A percentile compares a stretch with the other conserved stretches of the same genome.
Evolutionary conservation across 78 protist genomes (phyloP).

Genomic region (Monocercomonoides exilis): DNA sequence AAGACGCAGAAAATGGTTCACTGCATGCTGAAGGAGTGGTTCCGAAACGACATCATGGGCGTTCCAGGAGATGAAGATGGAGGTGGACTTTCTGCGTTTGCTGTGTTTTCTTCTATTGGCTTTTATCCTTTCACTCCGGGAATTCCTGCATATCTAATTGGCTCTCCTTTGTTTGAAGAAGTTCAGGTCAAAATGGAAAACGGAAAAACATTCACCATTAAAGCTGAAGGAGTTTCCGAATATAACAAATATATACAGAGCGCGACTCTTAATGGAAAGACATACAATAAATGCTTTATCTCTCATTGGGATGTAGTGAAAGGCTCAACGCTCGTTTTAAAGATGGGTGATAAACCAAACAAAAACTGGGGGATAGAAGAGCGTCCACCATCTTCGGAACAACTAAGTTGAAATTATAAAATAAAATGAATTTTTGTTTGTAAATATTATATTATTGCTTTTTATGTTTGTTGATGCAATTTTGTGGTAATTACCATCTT

Average conservation of each 20-base stretch:
- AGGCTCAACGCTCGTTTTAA: not conserved
- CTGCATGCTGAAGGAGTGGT: not conserved
- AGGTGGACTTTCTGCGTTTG: not conserved
- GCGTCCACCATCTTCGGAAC: not conserved
- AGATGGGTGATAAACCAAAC: not conserved
- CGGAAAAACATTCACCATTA: not conserved
- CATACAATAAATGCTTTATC: not conserved
- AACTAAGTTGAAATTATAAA: too few relatives aligned
- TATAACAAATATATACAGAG: not conserved
- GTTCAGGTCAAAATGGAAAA: not conserved
- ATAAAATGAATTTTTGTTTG: too few relatives aligned
- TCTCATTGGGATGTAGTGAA: not conserved
- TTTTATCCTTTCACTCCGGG: not conserved
- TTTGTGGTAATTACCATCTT: too few relatives aligned
- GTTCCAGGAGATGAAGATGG: not conserved
- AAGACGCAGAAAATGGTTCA: not conserved
- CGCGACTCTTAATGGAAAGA: not conserved
- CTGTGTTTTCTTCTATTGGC: not conserved
- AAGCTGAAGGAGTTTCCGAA: not conserved
- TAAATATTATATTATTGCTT: too few relatives aligned
- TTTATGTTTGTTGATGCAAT: too few relatives aligned
- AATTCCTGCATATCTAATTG: not conserved
- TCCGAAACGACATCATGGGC: not conserved
- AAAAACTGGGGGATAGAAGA: not conserved
- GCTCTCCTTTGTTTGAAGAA: not conserved